Conservation (phyloP, 2,329 filamentous ascomycete genomes). For the Mariannaea elegans region DNA sequence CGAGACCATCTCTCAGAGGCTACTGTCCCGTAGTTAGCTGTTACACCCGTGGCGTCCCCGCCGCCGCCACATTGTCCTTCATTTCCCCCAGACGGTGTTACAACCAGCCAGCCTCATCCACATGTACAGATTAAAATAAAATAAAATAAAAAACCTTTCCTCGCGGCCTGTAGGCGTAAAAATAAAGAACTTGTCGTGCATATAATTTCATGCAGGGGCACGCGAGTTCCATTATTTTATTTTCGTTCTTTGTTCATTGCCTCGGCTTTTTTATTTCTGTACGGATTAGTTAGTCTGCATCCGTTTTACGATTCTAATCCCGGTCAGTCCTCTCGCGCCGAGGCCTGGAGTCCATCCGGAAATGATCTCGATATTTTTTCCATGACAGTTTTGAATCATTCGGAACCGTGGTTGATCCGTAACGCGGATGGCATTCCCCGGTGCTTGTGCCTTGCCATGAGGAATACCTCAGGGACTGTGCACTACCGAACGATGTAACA, state of each 20-base stretch:
- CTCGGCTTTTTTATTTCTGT: background rate
- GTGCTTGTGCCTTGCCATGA: conserved; percentile 17
- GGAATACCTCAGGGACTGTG: background rate
- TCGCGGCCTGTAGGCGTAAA: background rate
- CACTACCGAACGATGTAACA: conserved; percentile 14
- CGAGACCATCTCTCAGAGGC: background rate
- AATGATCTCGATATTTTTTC: no score
- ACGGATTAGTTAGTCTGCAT: no score
- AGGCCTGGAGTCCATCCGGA: no score
- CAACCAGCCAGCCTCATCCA: conserved; percentile 5
- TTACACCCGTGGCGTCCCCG: conserved; percentile 15
- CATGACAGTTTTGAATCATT: no score
- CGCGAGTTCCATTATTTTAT: background rate
- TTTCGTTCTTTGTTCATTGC: conserved; percentile 3
- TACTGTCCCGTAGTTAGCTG: background rate
- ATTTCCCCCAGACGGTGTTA: conserved; percentile 9
- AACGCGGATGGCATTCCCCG: conserved; percentile 14
- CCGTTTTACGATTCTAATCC: no score
- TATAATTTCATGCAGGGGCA: conserved; percentile 25
- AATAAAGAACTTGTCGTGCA: conserved; percentile 15
- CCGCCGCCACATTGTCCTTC: conserved; percentile 19
- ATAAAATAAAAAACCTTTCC: conserved; percentile 1
- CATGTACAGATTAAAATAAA: no score
- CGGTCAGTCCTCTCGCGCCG: no score
- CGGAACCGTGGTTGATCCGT: background rate